Conservation (phyloP, 371 early-diverging fungal species). For the Cokeromyces recurvatus region DNA sequence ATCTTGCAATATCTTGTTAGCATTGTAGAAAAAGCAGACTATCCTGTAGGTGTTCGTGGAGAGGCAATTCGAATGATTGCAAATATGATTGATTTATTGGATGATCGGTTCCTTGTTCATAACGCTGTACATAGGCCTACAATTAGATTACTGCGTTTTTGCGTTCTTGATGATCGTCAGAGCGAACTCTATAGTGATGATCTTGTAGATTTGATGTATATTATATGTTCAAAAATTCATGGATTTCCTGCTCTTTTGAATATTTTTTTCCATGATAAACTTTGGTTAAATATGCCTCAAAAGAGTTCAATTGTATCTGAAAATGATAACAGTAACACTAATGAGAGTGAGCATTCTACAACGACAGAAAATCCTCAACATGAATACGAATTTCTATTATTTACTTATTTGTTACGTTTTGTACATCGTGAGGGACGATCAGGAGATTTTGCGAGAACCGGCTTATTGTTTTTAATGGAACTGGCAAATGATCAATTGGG, state of each 20-base stretch:
- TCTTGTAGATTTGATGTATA: slow-evolving; percentile 85
- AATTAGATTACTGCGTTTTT: slow-evolving; percentile 67
- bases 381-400: slow-evolving; percentile 79
- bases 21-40: slow-evolving; percentile 72
- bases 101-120: slow-evolving; percentile 86
- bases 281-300: slow-evolving; percentile 69
- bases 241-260: slow-evolving; percentile 83
- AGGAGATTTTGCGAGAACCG: slow-evolving; percentile 89
- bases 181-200: slow-evolving; percentile 76
- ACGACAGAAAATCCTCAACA: slow-evolving; percentile 10
- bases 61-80: slow-evolving; percentile 80
- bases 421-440: slow-evolving; percentile 84
- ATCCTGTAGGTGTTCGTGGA: slow-evolving; percentile 80
- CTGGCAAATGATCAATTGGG: slow-evolving; percentile 72
- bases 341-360: too few species aligned
- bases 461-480: slow-evolving; percentile 84
- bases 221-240: slow-evolving; percentile 87
- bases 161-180: slow-evolving; percentile 54
- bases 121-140: slow-evolving; percentile 87
- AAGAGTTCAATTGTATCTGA: slow-evolving; percentile 8
- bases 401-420: slow-evolving; percentile 80
- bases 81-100: slow-evolving; percentile 78
- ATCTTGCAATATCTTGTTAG: slow-evolving; percentile 77
- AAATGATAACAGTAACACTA: too few species aligned
- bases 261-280: slow-evolving; percentile 86